Evolutionary conservation across 2,329 filamentous ascomycete species (phyloP), one percentile per base, ranked within the genome.

Genomic region (Botryotinia narcissicola): DNA sequence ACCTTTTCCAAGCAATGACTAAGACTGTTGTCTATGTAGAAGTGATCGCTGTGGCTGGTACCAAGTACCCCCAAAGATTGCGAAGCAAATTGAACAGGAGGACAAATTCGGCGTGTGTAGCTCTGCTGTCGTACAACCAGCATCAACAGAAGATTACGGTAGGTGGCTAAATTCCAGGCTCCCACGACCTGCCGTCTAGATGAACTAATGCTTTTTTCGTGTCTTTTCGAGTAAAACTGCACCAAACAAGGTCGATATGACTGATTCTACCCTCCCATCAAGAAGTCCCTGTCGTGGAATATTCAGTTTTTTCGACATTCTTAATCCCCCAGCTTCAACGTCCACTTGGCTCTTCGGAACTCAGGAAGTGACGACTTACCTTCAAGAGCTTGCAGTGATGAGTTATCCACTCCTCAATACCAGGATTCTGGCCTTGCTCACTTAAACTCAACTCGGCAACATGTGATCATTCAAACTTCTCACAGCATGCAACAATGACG

Each of bases 1-100:
- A 92, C 93, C 51, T 93, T 95, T 80, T 95, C 95, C 85, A 93
- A 94, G 83, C 88, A 88, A 77, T 88, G 91, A 66, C 78, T 3
- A 29, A 57, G 51, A 29, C 22, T 6, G 5, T 8, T 5, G 14
- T n/a, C n/a, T 7, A 57, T 57, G 8, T 46, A 22, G 7, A 0
- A 46, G 29, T 14, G 10, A 57, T 29, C 8, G 14, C n/a, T 57
- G n/a, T 16, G 2, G 29, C n/a, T 22, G 25, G 51, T 18, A 12
- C 5, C 51, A 29, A 18, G 14, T 29, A 6, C 25, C 14, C 51
- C n/a, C 22, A 54, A 29, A 57, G 5, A 14, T 3, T 29, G 25
- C 51, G 25, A n/a, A 29, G 51, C 12, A 57, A 29, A 25, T 22
- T 48, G 1, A 61, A 37, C 37, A 14, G 59, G 35, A 61, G 10